These are phyloP conservation scores for Eragrostis nindensis DNA, from an alignment of 176 grass and related monocot genomes.

Conservation along the genomic window DNA sequence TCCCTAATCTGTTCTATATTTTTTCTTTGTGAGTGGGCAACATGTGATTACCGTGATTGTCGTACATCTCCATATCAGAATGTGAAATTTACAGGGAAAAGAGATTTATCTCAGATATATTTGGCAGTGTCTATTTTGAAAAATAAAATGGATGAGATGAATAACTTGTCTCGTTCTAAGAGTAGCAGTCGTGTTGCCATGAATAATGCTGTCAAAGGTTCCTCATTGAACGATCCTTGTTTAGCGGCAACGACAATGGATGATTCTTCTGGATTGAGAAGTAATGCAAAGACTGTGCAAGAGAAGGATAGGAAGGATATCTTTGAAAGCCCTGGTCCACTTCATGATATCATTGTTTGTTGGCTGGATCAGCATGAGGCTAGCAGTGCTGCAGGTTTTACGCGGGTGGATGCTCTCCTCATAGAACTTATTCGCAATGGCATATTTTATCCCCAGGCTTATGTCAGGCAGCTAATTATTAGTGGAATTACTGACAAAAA, in stretches of 20 bases:
- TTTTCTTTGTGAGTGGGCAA: conserved; percentile 99
- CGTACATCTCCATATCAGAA: conserved; percentile 59
- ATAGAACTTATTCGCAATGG: conserved; percentile 83
- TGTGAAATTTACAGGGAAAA: conserved; percentile 85
- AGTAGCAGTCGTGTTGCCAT: conserved; percentile 51
- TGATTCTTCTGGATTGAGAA: conserved; percentile 48
- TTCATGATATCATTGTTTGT: conserved; percentile 96
- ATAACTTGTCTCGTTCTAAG: conserved; percentile 58
- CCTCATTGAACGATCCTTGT: conserved; percentile 55
- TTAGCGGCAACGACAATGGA: conserved; percentile 36
- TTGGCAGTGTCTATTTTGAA: conserved; percentile 87
- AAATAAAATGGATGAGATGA: conserved; percentile 90
- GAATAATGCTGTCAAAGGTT: conserved; percentile 53
- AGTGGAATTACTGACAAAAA: conserved; percentile 85
- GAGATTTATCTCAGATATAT: conserved; percentile 92
- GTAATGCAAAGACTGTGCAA: conserved; percentile 44
- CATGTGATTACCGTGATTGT: conserved; percentile 96
- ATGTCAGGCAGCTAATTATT: conserved; percentile 96
- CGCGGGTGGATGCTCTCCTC: conserved; percentile 71
- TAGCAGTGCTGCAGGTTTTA: conserved; percentile 75
- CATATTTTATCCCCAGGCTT: conserved; percentile 92
- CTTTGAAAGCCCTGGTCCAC: conserved; percentile 89
- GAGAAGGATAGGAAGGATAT: conserved; percentile 71
- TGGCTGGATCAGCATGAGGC: conserved; percentile 98
- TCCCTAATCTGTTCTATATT: conserved; percentile 95